These are phyloP conservation scores for Ophiorrhiza pumila DNA, from an alignment of 257 asterid species.

Conservation along the genomic window DNA sequence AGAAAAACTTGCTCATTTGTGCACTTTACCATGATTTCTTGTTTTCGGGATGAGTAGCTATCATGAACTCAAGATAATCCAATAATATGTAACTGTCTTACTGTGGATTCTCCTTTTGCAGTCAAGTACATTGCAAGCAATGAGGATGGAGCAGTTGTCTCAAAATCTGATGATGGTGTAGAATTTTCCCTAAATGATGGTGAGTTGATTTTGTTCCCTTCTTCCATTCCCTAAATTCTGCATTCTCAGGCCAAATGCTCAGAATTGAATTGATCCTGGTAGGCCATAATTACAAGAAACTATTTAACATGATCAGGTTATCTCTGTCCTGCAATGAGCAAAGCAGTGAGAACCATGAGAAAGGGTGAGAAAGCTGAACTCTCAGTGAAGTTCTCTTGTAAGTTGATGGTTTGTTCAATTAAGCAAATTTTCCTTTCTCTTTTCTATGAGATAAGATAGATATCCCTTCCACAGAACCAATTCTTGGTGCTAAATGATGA, in stretches of 20 bases:
- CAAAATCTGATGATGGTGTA: constrained; percentile 36
- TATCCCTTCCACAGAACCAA: not conserved
- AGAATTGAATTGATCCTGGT: not conserved
- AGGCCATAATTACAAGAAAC: not conserved
- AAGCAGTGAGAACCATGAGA: constrained; percentile 57
- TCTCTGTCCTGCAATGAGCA: constrained; percentile 56
- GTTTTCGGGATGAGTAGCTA: not conserved
- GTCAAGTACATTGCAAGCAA: constrained; percentile 50
- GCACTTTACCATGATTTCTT: too few relatives aligned
- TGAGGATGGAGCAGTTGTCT: constrained; percentile 33
- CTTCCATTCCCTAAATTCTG: not conserved
- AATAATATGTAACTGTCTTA: not conserved
- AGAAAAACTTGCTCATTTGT: too few relatives aligned
- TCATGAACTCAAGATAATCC: not conserved
- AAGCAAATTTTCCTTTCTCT: not conserved
- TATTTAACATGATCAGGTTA: constrained; percentile 30
- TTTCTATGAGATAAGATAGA: not conserved
- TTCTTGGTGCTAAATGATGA: not conserved
- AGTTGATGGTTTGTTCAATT: constrained; percentile 14
- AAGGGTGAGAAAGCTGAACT: constrained; percentile 61
- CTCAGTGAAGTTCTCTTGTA: constrained; percentile 52
- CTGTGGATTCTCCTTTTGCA: constrained; percentile 5
- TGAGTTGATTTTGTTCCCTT: constrained; percentile 14
- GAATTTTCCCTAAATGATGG: constrained; percentile 48
- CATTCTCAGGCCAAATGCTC: not conserved